Evolutionary conservation across 345 rosid genomes (phyloP), one percentile per base, ranked within the genome.

Genomic region (Kandelia obovata): DNA sequence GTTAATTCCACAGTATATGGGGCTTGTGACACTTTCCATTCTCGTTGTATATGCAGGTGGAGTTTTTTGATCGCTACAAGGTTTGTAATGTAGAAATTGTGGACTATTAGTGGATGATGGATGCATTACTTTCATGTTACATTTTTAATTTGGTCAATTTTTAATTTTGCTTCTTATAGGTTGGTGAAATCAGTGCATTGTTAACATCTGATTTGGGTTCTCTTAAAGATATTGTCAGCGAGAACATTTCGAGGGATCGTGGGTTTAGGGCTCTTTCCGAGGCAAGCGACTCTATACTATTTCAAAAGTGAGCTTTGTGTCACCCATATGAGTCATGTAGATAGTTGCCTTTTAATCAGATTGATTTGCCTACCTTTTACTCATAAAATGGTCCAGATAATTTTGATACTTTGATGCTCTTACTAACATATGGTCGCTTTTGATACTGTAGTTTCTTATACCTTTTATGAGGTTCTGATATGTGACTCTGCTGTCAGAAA

Each of bases 211-310:
- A 94, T 83, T 87, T 94, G 85, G 96, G 95, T 68, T 82, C 97
- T 66, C 78, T 91, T 53, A 91, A 94, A 74, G 76, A 82, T 76
- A 65, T 88, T 62, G 90, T 94, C 71, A 88, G 90, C 23, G 98
- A 94, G 81, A 94, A 94, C 75, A 81, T 87, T 77, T 89, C 97
- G 26, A 84, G 98, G 74, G 98, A 91, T 81, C 98, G 98, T 65
- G 97, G 98, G 61, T 89, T 94, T 65, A 89, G 98, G 77, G 98
- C 98, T 47, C 83, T 91, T 88, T 89, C 97, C 34, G 96, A 94
- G 98, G 98, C 92, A 94, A 88, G 96, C 82, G 73, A 85, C 82
- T 88, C 85, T 85, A 81, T 86, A 66, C 72, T 79, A 66, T 61
- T 68, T 66, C 67, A 83, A 81, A 88, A 73, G 85, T 86, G 90